These are phyloP conservation scores for Hagleromyces aurorensis DNA, from an alignment of 805 yeast genomes.

Conservation along the genomic window DNA sequence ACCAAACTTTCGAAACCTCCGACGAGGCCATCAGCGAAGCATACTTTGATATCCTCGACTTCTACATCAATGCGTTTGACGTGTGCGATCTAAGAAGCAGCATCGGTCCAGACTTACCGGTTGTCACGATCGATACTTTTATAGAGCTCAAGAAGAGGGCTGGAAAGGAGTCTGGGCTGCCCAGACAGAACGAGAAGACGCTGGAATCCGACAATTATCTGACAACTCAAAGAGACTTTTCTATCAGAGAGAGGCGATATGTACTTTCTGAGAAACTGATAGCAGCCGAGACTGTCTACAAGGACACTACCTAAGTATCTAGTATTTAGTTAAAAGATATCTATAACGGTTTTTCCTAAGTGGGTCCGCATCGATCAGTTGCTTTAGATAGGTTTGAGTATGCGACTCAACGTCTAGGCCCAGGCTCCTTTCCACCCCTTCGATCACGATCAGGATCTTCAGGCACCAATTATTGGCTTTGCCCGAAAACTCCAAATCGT, in stretches of 20 bases:
- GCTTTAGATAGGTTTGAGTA: constrained; percentile 28
- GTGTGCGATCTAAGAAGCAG: constrained; percentile 40
- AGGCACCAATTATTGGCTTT: constrained; percentile 70
- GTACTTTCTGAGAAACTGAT: constrained; percentile 31
- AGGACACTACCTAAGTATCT: neutral
- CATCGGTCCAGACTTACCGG: constrained; percentile 25
- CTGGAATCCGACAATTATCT: constrained; percentile 41
- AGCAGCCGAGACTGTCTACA: constrained; percentile 11
- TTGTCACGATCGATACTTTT: constrained; percentile 28
- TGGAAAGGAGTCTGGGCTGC: constrained; percentile 31
- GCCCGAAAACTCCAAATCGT: constrained; percentile 64
- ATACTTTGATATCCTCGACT: constrained; percentile 49
- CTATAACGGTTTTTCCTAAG: constrained; percentile 53
- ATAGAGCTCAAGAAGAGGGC: constrained; percentile 40
- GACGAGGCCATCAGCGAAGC: constrained; percentile 37
- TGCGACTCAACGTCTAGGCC: constrained; percentile 30
- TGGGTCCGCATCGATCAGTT: constrained; percentile 52
- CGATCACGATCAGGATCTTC: constrained; percentile 46
- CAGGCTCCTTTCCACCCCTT: constrained; percentile 27
- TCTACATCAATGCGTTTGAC: constrained; percentile 51
- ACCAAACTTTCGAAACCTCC: constrained; percentile 27
- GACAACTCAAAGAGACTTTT: constrained; percentile 30
- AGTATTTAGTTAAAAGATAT: constrained; percentile 28
- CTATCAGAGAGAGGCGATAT: constrained; percentile 43
- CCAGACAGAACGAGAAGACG: constrained; percentile 22